Percentiles rank a stretch among this genome's conserved stretches.
phyloP scores from a whole-genome alignment of 768 basidiomycete species.

The Phlegmacium glaucopus region DNA sequence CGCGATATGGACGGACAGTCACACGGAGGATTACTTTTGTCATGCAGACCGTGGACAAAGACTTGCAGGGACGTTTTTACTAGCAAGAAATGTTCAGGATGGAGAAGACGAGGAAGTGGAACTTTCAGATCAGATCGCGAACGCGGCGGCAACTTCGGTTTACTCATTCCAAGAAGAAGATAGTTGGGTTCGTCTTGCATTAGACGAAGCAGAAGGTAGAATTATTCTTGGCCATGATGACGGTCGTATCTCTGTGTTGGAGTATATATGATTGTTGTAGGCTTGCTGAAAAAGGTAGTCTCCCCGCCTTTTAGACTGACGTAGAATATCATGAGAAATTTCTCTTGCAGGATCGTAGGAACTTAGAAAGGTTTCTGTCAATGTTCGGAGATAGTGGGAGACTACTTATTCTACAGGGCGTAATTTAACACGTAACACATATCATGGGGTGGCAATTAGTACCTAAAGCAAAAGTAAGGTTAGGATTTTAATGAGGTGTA shows the following conservation, averaged over 20 bases:
- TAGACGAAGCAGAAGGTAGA: slow-evolving; percentile 46
- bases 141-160: slow-evolving; percentile 34
- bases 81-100: slow-evolving; percentile 2
- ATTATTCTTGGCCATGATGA: slow-evolving; percentile 41
- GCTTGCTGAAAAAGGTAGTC: not conserved
- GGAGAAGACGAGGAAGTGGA: slow-evolving; percentile 19
- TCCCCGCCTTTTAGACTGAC: not conserved
- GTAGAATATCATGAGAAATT: not conserved
- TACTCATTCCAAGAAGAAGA: slow-evolving; percentile 46
- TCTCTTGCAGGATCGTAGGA: not conserved
- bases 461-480: slow-evolving; percentile 34
- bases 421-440: slow-evolving; percentile 2
- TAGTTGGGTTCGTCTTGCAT: slow-evolving; percentile 44
- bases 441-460: slow-evolving; percentile 46
- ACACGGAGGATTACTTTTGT: slow-evolving; percentile 47
- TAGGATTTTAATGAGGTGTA: not conserved
- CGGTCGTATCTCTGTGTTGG: slow-evolving; percentile 48
- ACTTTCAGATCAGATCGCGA: slow-evolving; percentile 23
- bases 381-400: not conserved
- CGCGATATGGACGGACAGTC: slow-evolving; percentile 63
- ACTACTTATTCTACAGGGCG: slow-evolving; percentile 8
- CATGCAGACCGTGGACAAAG: slow-evolving; percentile 54
- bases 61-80: slow-evolving; percentile 41
- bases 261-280: slow-evolving; percentile 38
- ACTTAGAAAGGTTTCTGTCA: not conserved